Conservation (phyloP, 176 grass and related monocot species). For the Bothriochloa decipiens region DNA sequence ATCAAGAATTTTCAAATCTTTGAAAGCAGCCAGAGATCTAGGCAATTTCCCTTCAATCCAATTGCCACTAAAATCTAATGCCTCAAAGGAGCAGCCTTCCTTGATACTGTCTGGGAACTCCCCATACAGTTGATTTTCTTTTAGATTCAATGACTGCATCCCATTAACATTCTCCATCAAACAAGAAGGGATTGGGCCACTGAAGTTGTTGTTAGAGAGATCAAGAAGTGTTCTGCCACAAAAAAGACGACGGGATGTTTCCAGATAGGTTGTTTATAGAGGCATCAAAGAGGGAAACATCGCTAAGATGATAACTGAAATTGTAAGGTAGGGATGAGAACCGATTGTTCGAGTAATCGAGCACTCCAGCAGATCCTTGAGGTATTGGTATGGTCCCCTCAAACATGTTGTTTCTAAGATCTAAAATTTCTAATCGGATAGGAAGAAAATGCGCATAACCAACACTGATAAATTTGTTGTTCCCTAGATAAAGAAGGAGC, state of each 20-base stretch:
- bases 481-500: no score
- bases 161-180: background rate
- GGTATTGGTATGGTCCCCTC: constrained; percentile 31
- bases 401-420: constrained; percentile 37
- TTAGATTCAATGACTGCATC: constrained; percentile 5
- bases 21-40: constrained; percentile 12
- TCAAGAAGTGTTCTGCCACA: constrained; percentile 39
- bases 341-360: constrained; percentile 27
- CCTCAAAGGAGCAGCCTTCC: background rate
- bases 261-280: constrained; percentile 30
- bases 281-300: background rate
- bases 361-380: background rate
- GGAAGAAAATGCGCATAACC: constrained; percentile 22
- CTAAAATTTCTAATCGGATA: background rate
- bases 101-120: background rate
- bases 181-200: constrained; percentile 22
- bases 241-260: constrained; percentile 15
- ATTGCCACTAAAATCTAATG: constrained; percentile 33
- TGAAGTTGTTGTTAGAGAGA: constrained; percentile 37
- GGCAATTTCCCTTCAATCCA: constrained; percentile 9
- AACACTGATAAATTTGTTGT: constrained; percentile 51
- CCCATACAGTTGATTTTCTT: background rate
- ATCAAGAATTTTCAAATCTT: constrained; percentile 18
- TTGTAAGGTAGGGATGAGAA: constrained; percentile 35
- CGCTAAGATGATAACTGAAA: constrained; percentile 16